Evolutionary conservation across 352 stramenopile genomes (phyloP).

Genomic region (Phytophthora agathidicida): DNA sequence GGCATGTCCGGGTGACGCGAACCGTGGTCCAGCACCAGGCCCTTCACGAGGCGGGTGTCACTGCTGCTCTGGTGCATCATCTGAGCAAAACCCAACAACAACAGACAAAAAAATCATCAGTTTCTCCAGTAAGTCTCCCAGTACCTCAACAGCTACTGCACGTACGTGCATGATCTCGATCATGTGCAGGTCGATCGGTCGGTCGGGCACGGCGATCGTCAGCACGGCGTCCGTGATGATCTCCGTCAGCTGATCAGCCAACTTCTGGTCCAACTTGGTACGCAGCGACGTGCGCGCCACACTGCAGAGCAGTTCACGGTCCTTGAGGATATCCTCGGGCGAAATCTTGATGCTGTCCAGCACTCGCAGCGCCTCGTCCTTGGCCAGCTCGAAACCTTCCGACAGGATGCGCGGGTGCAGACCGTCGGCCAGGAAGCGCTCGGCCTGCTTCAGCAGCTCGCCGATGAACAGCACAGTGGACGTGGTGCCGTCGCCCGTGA

Average conservation of each 20-base stretch:
- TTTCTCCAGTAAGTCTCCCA: not conserved
- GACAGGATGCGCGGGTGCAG: slow-evolving; percentile 97
- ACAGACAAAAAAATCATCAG: not conserved
- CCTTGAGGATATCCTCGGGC: slow-evolving; percentile 82
- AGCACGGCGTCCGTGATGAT: slow-evolving; percentile 98
- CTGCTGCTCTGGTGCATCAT: slow-evolving; percentile 97
- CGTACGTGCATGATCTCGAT: slow-evolving; percentile 98
- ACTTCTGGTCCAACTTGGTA: slow-evolving; percentile 97
- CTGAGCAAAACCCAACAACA: slow-evolving; percentile 29
- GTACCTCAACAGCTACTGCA: not conserved
- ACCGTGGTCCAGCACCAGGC: slow-evolving; percentile 98
- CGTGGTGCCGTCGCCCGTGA: slow-evolving; percentile 98
- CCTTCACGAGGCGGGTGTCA: slow-evolving; percentile 95
- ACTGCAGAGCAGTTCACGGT: slow-evolving; percentile 95
- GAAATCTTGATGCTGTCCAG: slow-evolving; percentile 93
- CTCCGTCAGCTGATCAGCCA: slow-evolving; percentile 94
- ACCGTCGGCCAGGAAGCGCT: slow-evolving; percentile 96
- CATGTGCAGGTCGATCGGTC: slow-evolving; percentile 98
- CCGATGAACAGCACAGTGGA: slow-evolving; percentile 98
- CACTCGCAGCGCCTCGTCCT: slow-evolving; percentile 94
- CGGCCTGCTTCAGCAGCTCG: slow-evolving; percentile 98
- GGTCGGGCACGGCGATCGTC: slow-evolving; percentile 87
- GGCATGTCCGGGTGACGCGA: slow-evolving; percentile 99
- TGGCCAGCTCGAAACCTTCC: slow-evolving; percentile 98
- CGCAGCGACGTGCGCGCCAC: slow-evolving; percentile 96